A percentile compares a stretch with the other conserved stretches of the same genome.
Evolutionary conservation across 2,329 filamentous ascomycete genomes (phyloP).

Genomic region (Curvularia sp.): DNA sequence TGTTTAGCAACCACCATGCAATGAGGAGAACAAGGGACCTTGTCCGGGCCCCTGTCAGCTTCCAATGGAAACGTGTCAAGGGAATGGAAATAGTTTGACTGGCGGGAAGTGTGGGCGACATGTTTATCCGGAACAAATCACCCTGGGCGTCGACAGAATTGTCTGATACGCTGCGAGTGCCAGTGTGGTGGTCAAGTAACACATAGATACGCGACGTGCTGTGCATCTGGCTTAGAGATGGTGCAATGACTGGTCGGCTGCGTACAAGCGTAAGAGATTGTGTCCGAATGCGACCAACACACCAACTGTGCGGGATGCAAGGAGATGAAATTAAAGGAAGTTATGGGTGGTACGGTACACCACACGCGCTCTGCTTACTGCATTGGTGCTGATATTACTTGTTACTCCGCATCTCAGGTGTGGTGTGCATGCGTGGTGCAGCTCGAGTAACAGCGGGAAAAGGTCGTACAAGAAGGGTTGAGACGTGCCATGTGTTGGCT

Average conservation of each 20-base stretch:
- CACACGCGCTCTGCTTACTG: conserved; percentile 11
- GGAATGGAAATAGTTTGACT: neutral
- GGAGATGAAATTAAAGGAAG: neutral
- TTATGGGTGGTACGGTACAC: neutral
- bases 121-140: neutral
- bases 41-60: neutral
- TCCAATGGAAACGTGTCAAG: neutral
- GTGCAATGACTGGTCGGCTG: neutral
- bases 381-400: conserved; percentile 3
- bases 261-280: neutral
- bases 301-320: neutral
- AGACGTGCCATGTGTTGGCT: neutral
- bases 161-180: too few relatives aligned
- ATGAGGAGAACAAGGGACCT: neutral
- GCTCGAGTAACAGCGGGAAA: conserved; percentile 1
- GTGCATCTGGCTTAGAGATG: neutral
- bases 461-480: neutral
- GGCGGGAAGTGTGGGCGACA: neutral
- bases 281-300: neutral
- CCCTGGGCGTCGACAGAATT: neutral
- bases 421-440: neutral
- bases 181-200: too few relatives aligned
- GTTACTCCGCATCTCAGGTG: neutral
- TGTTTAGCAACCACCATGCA: neutral
- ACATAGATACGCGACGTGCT: neutral